Evolutionary conservation across 352 stramenopile species (phyloP), one percentile per base, ranked within the genome.

Genomic region (Phytophthora pistaciae): DNA sequence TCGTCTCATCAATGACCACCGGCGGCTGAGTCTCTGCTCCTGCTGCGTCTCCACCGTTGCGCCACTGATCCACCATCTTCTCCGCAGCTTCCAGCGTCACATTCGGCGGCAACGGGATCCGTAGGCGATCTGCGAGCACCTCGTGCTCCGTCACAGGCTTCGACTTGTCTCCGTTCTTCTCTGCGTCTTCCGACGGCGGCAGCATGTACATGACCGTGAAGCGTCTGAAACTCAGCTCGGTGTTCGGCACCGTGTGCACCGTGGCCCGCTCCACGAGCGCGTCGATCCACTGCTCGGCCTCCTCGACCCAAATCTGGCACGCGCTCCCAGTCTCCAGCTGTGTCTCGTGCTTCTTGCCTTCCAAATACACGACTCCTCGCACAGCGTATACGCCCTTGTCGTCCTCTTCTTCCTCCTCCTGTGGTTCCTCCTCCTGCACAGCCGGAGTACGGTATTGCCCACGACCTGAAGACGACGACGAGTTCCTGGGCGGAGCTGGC

Each of bases 281-380:
- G 46, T 91, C 78, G 20, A 92, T 68, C 90, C 90, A 96, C 56
- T 91, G 77, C 31, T 96, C 90, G 3, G 70, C 55, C 0, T 90
- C 82, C 21, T 96, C 90, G 23, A 92, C 74, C 90, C 90, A 96
- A 42, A 96, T 85, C 72, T 96, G 82, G 50, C 88, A 96, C 14
- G 83, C 80, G 20, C 84, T 92, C n/a, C 86, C 86, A 7, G 69
- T 80, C 52, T 88, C 75, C 3, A 96, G 69, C 56, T 93, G 88
- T 38, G 82, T 69, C 46, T 91, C 85, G 59, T 96, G 88, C 36
- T 84, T 86, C 57, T 91, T 92, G 44, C 87, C 90, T 70, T 95
- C 90, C 29, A 96, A 69, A 56, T 93, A 96, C 27, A 96, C 90
- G n/a, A 75, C 56, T 14, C 86, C 84, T 33, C 82, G 76, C 14